These are phyloP conservation scores for Anacardium occidentale DNA, from an alignment of 345 rosid species.

Conservation along the genomic window DNA sequence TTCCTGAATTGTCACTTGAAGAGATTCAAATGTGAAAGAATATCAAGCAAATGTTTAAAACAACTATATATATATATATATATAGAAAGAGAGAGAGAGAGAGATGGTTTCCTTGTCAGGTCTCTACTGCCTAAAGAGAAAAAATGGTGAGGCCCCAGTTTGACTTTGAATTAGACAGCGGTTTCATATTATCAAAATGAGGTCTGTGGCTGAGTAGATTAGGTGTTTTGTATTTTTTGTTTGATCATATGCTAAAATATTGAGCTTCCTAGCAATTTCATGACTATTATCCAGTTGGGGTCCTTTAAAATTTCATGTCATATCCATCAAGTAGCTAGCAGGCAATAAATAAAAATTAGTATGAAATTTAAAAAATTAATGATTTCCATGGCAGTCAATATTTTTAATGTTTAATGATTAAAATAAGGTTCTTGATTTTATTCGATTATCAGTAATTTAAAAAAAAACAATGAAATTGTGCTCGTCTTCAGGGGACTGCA, in stretches of 20 bases:
- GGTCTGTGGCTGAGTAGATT: neutral
- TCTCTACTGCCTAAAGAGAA: neutral
- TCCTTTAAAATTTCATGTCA: neutral
- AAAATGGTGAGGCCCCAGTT: neutral
- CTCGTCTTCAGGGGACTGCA: neutral
- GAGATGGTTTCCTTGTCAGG: neutral
- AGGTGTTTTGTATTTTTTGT: neutral
- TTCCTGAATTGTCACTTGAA: neutral
- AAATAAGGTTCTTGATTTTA: neutral
- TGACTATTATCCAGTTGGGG: neutral
- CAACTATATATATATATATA: too few relatives aligned
- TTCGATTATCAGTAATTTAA: too few relatives aligned
- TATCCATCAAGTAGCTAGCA: too few relatives aligned
- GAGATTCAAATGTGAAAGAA: neutral
- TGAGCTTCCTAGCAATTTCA: neutral
- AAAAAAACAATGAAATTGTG: conserved; percentile 2
- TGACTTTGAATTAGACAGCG: neutral
- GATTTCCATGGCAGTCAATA: neutral
- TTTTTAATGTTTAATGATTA: neutral
- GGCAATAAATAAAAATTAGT: too few relatives aligned
- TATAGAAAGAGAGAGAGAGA: too few relatives aligned
- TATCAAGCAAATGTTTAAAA: too few relatives aligned
- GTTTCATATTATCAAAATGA: neutral
- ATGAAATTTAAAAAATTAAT: too few relatives aligned
- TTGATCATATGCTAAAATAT: neutral